Evolutionary conservation across 2,329 filamentous ascomycete genomes (phyloP).

Genomic region (Diaporthe nobilis): DNA sequence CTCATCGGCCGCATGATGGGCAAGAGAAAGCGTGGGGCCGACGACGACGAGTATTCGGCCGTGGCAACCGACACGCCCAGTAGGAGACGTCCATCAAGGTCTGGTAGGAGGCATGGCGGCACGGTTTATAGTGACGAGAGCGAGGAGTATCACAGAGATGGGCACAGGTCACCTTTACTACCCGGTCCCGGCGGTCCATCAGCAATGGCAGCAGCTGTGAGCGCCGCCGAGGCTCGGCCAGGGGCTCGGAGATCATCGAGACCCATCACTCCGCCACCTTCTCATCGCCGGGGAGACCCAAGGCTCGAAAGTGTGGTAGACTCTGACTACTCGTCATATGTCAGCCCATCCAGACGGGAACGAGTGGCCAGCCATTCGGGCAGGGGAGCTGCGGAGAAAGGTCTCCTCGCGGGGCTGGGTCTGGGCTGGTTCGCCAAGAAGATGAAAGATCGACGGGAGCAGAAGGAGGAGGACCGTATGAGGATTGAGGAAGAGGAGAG

Average conservation of each 20-base stretch:
- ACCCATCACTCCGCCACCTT: slow-evolving; percentile 63
- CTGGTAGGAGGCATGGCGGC: slow-evolving; percentile 48
- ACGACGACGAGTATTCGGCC: slow-evolving; percentile 74
- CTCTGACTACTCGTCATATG: slow-evolving; percentile 73
- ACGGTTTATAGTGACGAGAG: slow-evolving; percentile 65
- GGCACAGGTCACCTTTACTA: slow-evolving; percentile 58
- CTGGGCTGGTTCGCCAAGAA: slow-evolving; percentile 78
- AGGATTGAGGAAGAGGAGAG: slow-evolving; percentile 64
- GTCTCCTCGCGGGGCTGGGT: slow-evolving; percentile 72
- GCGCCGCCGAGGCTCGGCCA: slow-evolving; percentile 59
- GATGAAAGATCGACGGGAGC: slow-evolving; percentile 70
- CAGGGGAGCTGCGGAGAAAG: slow-evolving; percentile 67
- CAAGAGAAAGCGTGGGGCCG: slow-evolving; percentile 60
- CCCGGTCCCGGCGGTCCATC: slow-evolving; percentile 62
- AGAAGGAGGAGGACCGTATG: slow-evolving; percentile 65
- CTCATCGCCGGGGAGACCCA: slow-evolving; percentile 60
- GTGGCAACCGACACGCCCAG: slow-evolving; percentile 74
- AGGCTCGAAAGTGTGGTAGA: slow-evolving; percentile 62
- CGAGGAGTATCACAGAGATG: slow-evolving; percentile 51
- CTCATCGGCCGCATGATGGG: slow-evolving; percentile 72
- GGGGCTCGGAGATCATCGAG: slow-evolving; percentile 49
- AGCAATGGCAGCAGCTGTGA: slow-evolving; percentile 61
- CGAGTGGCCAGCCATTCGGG: slow-evolving; percentile 54
- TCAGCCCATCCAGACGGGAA: slow-evolving; percentile 73
- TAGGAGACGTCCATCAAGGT: slow-evolving; percentile 57